phyloP scores from a whole-genome alignment of 2,329 filamentous ascomycete species.

The Drechslera avenae region DNA sequence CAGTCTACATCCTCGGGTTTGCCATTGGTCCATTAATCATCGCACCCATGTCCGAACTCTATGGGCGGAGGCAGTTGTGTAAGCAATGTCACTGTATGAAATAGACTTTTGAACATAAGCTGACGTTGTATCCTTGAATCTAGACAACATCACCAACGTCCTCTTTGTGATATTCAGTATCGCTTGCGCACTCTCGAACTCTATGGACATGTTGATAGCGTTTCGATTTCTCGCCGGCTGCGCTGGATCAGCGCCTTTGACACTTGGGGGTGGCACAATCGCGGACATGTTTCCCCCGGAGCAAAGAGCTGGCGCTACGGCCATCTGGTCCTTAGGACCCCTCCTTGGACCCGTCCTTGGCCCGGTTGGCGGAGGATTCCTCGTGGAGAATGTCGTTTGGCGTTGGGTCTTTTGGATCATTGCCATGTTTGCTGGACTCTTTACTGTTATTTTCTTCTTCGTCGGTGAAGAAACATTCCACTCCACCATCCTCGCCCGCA shows the following conservation, averaged over 20 bases:
- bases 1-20: conserved; percentile 48
- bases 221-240: conserved; percentile 47
- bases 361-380: conserved; percentile 42
- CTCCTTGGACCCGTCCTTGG: conserved; percentile 46
- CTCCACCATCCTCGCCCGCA: conserved; percentile 53
- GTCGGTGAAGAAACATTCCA: conserved; percentile 56
- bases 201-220: conserved; percentile 46
- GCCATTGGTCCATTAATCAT: conserved; percentile 47
- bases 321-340: conserved; percentile 46
- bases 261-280: conserved; percentile 44
- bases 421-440: conserved; percentile 40
- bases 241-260: conserved; percentile 41
- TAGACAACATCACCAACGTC: conserved; percentile 48
- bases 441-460: conserved; percentile 47
- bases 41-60: conserved; percentile 47
- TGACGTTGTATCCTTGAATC: no score
- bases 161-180: conserved; percentile 60
- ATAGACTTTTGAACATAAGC: conserved; percentile 3
- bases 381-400: conserved; percentile 42
- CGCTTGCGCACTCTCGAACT: conserved; percentile 44
- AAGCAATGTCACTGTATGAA: no score
- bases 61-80: conserved; percentile 35
- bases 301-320: conserved; percentile 45
- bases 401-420: conserved; percentile 47
- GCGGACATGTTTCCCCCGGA: conserved; percentile 46